Conservation (phyloP, 345 rosid species). For the Populus pruinosa region DNA sequence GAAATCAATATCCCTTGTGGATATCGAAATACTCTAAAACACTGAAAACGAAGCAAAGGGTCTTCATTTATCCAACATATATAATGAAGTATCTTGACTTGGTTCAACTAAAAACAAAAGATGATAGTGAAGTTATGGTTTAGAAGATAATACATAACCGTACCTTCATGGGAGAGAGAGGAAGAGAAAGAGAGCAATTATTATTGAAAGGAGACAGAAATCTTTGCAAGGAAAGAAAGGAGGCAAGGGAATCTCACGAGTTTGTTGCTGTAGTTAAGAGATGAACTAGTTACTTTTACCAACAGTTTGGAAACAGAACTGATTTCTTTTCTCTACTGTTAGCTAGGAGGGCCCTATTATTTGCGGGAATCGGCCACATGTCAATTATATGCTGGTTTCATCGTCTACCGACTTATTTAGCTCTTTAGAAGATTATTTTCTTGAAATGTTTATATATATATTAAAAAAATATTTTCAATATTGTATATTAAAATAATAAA, state of each 20-base stretch:
- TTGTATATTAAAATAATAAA: no score
- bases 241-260: conserved; percentile 6
- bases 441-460: no score
- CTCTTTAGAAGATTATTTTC: no score
- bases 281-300: not conserved
- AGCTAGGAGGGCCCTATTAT: not conserved
- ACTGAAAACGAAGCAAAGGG: not conserved
- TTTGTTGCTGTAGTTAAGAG: conserved; percentile 3
- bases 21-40: not conserved
- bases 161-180: not conserved
- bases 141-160: not conserved
- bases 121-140: not conserved
- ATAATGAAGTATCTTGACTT: not conserved
- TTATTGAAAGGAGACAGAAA: conserved; percentile 9
- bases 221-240: not conserved
- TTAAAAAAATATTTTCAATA: no score
- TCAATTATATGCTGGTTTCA: conserved; percentile 3
- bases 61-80: not conserved
- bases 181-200: not conserved
- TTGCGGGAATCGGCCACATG: not conserved
- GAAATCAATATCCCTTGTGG: no score
- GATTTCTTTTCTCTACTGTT: not conserved
- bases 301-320: not conserved
- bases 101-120: not conserved
- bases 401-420: no score